Evolutionary conservation across 163 green algal genomes (phyloP).

Genomic region (Volvox carteri): DNA sequence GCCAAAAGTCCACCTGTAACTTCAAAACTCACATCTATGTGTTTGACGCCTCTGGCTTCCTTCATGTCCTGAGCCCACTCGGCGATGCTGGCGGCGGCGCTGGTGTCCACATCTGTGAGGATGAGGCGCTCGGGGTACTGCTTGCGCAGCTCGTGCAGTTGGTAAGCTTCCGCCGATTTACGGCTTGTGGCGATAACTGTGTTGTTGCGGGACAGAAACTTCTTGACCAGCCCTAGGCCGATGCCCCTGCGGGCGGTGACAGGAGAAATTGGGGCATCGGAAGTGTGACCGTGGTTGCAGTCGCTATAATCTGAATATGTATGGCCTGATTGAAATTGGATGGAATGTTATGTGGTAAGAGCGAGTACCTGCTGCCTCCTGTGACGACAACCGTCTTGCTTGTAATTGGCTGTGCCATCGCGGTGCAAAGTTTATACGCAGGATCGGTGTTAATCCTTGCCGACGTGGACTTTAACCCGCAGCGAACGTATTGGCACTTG

Average conservation of each 20-base stretch:
- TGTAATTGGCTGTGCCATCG: conserved; percentile 52
- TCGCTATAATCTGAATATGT: background rate
- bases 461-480: too few relatives aligned
- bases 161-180: conserved; percentile 1
- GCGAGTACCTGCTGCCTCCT: conserved; percentile 67
- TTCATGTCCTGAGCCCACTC: conserved; percentile 42
- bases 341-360: too few relatives aligned
- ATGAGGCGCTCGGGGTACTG: conserved; percentile 32
- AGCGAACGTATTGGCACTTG: too few relatives aligned
- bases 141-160: conserved; percentile 51
- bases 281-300: background rate
- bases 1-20: too few relatives aligned
- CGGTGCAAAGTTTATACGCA: too few relatives aligned
- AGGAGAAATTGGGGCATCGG: too few relatives aligned
- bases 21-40: conserved; percentile 56
- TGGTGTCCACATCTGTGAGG: conserved; percentile 33
- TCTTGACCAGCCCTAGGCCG: conserved; percentile 71
- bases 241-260: conserved; percentile 63
- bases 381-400: conserved; percentile 72
- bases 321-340: too few relatives aligned
- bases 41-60: background rate
- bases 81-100: background rate
- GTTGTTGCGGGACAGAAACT: conserved; percentile 63
- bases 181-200: conserved; percentile 65
- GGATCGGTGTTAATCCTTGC: background rate